Conservation (phyloP, 495 filamentous ascomycete genomes). For the Hypoxylon rickii region DNA sequence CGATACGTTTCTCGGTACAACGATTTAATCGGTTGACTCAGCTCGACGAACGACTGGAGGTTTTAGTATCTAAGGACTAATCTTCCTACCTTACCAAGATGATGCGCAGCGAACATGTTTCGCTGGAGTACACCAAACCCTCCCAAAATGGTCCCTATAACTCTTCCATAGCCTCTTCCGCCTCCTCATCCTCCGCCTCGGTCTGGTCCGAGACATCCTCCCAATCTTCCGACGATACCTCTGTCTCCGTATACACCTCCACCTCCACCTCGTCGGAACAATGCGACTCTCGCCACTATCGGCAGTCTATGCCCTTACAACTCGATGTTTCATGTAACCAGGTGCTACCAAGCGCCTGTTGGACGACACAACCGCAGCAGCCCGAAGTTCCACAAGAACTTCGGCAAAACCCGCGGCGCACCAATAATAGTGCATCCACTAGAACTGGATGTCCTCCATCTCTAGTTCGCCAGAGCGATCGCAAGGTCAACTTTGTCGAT, state of each 20-base stretch:
- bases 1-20: conserved; percentile 44
- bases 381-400: conserved; percentile 65
- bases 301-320: conserved; percentile 8
- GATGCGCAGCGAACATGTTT: conserved; percentile 52
- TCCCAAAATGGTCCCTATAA: conserved; percentile 64
- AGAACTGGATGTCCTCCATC: conserved; percentile 74
- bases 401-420: conserved; percentile 83
- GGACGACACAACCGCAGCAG: conserved; percentile 43
- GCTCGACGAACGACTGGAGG: conserved; percentile 61
- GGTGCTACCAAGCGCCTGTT: conserved; percentile 16
- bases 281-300: conserved; percentile 44
- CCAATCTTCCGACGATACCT: conserved; percentile 59
- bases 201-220: conserved; percentile 77
- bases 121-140: conserved; percentile 48
- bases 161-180: conserved; percentile 68
- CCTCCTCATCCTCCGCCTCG: conserved; percentile 75
- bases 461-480: conserved; percentile 86
- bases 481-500: conserved; percentile 95
- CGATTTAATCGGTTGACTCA: conserved; percentile 56
- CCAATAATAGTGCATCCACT: conserved; percentile 55
- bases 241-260: conserved; percentile 52
- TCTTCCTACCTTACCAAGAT: conserved; percentile 52
- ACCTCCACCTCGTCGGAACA: conserved; percentile 47
- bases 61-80: conserved; percentile 41
- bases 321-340: conserved; percentile 15